phyloP scores from a whole-genome alignment of 805 yeast genomes.

The Diddensiella transvaalensis region DNA sequence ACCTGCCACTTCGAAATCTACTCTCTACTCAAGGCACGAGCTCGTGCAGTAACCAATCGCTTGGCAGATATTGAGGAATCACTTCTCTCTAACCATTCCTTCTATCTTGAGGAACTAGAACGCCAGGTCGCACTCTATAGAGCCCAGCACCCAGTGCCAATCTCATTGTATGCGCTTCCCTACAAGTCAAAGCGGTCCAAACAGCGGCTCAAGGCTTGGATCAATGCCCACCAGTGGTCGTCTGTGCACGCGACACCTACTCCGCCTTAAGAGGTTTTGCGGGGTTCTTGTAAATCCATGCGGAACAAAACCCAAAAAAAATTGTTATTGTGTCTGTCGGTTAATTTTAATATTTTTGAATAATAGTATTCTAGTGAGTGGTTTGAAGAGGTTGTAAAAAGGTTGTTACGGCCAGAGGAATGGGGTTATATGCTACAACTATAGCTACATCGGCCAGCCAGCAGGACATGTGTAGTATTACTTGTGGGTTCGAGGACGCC shows the following conservation, averaged over 20 bases:
- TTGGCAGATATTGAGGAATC: slow-evolving; percentile 5
- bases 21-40: neutral
- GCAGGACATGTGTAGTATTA: neutral
- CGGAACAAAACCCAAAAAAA: no score
- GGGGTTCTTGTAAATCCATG: neutral
- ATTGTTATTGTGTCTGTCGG: no score
- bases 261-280: no score
- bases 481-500: slow-evolving; percentile 9
- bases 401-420: neutral
- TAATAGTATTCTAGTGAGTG: no score
- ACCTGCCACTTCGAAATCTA: neutral
- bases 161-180: neutral
- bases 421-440: neutral
- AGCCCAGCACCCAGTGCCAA: neutral
- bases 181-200: neutral
- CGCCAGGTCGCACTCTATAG: neutral
- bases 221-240: neutral
- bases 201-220: neutral
- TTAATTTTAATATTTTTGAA: no score
- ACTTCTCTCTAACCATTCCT: neutral
- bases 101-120: neutral
- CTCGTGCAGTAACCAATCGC: neutral
- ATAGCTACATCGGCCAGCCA: slow-evolving; percentile 1
- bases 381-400: neutral
- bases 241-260: neutral